Base-by-base conservation (phyloP, 176 grass and related monocot genomes). In the Oryza meyeriana region DNA sequence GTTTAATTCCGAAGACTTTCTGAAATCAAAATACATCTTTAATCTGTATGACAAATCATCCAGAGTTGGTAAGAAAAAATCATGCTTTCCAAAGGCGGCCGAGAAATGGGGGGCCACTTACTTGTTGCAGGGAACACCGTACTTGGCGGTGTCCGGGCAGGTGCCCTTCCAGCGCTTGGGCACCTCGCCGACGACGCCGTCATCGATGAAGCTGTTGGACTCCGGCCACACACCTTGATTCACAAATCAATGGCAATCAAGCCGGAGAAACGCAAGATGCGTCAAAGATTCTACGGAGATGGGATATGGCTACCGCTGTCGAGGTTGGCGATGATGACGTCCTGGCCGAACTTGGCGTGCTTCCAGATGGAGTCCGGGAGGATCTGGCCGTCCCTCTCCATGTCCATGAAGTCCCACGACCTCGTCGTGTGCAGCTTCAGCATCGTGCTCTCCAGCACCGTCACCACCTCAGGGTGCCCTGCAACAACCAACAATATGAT, bases 191-290 rank as follows among this genome's bases (percentile, higher is more conserved):
- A 88, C 71, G 82, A 86, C 75, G 82, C 61, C 91, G 39, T 76
- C 66, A 61, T 94, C 91, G 27, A 12, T 22, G 79, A 97, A 97
- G 84, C 91, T 97, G 44, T 61, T 77, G 11, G 94, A 97, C 69
- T 94, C 89, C 10, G 94, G 94, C 94, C 94, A 97, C 47, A 92
- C 87, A 20, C 94, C 93, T 95, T 76, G 42, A 17, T 30, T 13
- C 11, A 3, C 39, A 39, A 39, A 32, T 8, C 11, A n/a, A 26
- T 12, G 36, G 12, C 61, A n/a, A 48, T 1, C 16, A 69, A 72
- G 62, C 14, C 17, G 14, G 45, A 48, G 45, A 12, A 48, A 45
- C 14, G 6, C 45, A 30, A 70, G 22, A 26, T 8, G 18, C 20
- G 40, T 22, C 17, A n/a, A 67, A 6, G 39, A 6, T 6, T 36